Conservation (phyloP, 2,329 filamentous ascomycete genomes). For the Ascochyta viciae-villosae region DNA sequence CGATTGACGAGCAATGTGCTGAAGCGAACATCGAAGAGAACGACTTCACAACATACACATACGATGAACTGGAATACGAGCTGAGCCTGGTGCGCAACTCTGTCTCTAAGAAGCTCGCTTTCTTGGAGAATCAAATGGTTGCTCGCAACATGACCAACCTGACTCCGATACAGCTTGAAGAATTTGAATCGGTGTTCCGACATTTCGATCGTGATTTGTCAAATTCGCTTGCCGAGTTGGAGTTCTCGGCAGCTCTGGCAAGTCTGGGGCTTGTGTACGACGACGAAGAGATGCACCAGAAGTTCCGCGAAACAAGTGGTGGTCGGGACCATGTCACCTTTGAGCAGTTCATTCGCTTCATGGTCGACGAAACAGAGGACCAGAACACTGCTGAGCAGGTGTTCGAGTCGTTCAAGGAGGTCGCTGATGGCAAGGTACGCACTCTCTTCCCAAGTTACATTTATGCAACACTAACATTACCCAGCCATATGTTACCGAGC, state of each 20-base stretch:
- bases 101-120: conserved; percentile 94
- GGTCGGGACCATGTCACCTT: conserved; percentile 85
- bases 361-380: conserved; percentile 98
- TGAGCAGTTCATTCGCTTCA: conserved; percentile 98
- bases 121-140: conserved; percentile 98
- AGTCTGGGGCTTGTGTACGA: conserved; percentile 95
- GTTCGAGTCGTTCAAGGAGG: conserved; percentile 96
- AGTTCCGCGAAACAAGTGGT: conserved; percentile 85
- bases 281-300: conserved; percentile 97
- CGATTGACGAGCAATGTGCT: conserved; percentile 84
- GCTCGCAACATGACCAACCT: conserved; percentile 98
- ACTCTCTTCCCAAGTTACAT: not conserved
- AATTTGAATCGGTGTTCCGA: conserved; percentile 97
- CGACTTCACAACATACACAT: conserved; percentile 98
- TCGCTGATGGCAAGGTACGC: conserved; percentile 87
- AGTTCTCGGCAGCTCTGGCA: conserved; percentile 95
- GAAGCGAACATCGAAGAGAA: conserved; percentile 99
- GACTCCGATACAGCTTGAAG: conserved; percentile 96
- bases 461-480: conserved; percentile 14
- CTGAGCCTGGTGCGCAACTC: conserved; percentile 88
- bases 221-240: conserved; percentile 89
- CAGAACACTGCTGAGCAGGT: conserved; percentile 99
- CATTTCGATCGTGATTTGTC: conserved; percentile 95
- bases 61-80: conserved; percentile 95
- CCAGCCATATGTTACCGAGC: conserved; percentile 92